Conservation (phyloP, 129 eudicot species). For the Flaveria sonorensis region DNA sequence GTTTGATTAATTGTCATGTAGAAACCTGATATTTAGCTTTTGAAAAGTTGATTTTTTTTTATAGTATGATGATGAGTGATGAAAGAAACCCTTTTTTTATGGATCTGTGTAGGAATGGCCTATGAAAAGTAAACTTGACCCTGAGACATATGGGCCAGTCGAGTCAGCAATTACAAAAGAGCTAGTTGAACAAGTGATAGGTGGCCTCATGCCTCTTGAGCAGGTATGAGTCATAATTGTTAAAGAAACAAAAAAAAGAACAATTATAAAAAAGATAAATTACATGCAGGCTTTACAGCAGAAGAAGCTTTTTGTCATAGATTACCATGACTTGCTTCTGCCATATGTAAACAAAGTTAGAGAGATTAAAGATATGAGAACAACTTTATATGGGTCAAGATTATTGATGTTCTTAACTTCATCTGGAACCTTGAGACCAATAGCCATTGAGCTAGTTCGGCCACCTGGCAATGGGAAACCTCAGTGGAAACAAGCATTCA, state of each 20-base stretch:
- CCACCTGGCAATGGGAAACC: slow-evolving; percentile 62
- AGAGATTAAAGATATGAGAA: slow-evolving; percentile 43
- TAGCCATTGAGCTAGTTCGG: slow-evolving; percentile 61
- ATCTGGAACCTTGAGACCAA: slow-evolving; percentile 49
- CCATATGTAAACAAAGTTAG: slow-evolving; percentile 74
- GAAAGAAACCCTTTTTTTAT: neutral
- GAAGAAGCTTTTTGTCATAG: slow-evolving; percentile 68
- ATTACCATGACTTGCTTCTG: slow-evolving; percentile 64
- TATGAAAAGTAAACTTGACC: slow-evolving; percentile 57
- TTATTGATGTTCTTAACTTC: slow-evolving; percentile 62
- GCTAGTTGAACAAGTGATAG: slow-evolving; percentile 45
- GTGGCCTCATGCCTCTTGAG: slow-evolving; percentile 40
- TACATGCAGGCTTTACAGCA: slow-evolving; percentile 53
- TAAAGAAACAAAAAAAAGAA: neutral
- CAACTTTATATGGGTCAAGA: slow-evolving; percentile 72
- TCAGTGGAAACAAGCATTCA: slow-evolving; percentile 57
- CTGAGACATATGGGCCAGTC: slow-evolving; percentile 60
- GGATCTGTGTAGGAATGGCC: slow-evolving; percentile 65
- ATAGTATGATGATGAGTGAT: neutral
- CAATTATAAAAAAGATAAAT: neutral
- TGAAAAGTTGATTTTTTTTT: neutral
- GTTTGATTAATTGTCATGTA: neutral
- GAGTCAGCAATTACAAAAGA: slow-evolving; percentile 72
- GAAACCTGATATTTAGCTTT: slow-evolving; percentile 1
- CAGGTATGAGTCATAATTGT: slow-evolving; percentile 22